These are phyloP conservation scores for Penicillium flavigenum DNA, from an alignment of 495 filamentous ascomycete genomes.

Conservation along the genomic window DNA sequence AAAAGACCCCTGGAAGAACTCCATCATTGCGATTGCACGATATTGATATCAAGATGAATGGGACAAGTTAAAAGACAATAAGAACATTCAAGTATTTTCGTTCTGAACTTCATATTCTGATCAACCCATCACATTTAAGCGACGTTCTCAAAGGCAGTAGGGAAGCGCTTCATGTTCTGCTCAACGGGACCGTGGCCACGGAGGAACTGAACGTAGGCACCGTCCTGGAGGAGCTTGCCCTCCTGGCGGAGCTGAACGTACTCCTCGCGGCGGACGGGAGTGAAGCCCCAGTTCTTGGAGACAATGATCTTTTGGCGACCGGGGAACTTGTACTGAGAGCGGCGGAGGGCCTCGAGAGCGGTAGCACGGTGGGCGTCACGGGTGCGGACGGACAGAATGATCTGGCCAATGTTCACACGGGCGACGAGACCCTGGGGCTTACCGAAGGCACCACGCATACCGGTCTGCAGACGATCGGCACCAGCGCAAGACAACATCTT, in stretches of 20 bases:
- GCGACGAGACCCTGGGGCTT: conserved; percentile 97
- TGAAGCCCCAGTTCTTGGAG: conserved; percentile 99
- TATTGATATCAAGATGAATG: conserved; percentile 29
- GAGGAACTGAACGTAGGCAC: conserved; percentile 99
- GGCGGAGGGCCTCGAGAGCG: conserved; percentile 95
- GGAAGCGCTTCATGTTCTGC: conserved; percentile 89
- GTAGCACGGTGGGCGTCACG: conserved; percentile 84
- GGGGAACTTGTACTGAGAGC: conserved; percentile 99
- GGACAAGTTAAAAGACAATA: conserved; percentile 22
- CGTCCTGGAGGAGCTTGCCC: conserved; percentile 88
- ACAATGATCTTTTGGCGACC: conserved; percentile 99
- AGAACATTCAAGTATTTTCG: conserved; percentile 33
- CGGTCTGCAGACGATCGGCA: conserved; percentile 98
- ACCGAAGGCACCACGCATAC: conserved; percentile 99
- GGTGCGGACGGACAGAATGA: conserved; percentile 91
- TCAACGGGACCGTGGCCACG: conserved; percentile 81
- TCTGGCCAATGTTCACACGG: conserved; percentile 98
- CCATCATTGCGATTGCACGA: conserved; percentile 29
- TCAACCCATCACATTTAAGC: conserved; percentile 44
- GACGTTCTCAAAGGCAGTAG: conserved; percentile 72
- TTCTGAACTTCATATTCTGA: conserved; percentile 33
- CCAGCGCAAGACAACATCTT: conserved; percentile 99
- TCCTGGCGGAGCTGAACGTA: conserved; percentile 88
- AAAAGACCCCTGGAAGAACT: conserved; percentile 31
- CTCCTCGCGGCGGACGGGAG: conserved; percentile 92